phyloP scores from a whole-genome alignment of 2,329 filamentous ascomycete genomes.

The Pseudogymnoascus sp. region DNA sequence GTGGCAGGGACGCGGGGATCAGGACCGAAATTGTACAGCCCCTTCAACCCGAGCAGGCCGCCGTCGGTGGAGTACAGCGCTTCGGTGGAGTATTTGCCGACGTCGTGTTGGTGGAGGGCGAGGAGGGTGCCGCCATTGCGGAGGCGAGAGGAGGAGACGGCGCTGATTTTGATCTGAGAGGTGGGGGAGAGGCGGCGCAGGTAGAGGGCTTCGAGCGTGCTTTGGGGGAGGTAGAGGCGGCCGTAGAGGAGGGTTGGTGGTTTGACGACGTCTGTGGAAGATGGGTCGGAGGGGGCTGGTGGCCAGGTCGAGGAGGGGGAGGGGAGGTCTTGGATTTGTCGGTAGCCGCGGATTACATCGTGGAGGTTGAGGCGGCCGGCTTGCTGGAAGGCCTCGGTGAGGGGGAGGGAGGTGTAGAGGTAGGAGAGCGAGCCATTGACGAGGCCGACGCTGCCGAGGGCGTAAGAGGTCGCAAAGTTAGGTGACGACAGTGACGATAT shows the following conservation, averaged over 20 bases:
- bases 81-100: constrained; percentile 80
- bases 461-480: constrained; percentile 91
- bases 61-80: constrained; percentile 90
- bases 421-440: constrained; percentile 98
- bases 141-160: constrained; percentile 64
- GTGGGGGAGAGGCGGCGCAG: constrained; percentile 70
- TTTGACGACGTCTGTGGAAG: constrained; percentile 32
- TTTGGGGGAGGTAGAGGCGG: constrained; percentile 73
- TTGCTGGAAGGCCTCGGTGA: constrained; percentile 52
- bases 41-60: constrained; percentile 76
- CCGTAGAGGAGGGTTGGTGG: constrained; percentile 63
- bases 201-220: constrained; percentile 78
- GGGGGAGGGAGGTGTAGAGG: constrained; percentile 80
- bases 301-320: constrained; percentile 42
- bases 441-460: constrained; percentile 77
- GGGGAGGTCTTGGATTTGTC: constrained; percentile 63
- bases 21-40: constrained; percentile 84
- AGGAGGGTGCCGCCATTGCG: constrained; percentile 70
- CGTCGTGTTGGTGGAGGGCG: constrained; percentile 70
- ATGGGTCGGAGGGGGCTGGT: not conserved
- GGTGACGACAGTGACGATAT: constrained; percentile 86
- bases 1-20: constrained; percentile 21
- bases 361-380: constrained; percentile 71
- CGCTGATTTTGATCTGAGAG: constrained; percentile 71
- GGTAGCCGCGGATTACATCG: constrained; percentile 73